phyloP scores from a whole-genome alignment of 441 rosid genomes.

The Flueggea neowawraea region DNA sequence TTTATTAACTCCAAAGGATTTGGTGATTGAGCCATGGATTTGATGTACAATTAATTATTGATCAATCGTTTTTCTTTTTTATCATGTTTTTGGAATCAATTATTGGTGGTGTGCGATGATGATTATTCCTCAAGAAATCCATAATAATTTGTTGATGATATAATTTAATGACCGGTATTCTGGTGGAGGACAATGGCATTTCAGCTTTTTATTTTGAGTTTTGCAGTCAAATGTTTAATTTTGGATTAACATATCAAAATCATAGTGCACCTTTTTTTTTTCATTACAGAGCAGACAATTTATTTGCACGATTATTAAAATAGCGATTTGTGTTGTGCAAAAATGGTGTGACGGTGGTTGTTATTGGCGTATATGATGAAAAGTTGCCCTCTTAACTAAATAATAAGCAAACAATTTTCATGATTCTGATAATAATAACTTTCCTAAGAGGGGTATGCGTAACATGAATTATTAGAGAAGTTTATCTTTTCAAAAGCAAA shows the following conservation, averaged over 20 bases:
- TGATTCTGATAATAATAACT: neutral
- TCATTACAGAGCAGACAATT: no score
- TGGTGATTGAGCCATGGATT: constrained; percentile 1
- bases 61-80: neutral
- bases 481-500: no score
- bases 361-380: neutral
- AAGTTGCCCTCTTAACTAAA: neutral
- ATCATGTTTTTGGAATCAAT: constrained; percentile 9
- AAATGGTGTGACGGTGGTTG: neutral
- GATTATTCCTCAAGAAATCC: neutral
- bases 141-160: neutral
- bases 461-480: neutral
- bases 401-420: neutral
- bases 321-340: neutral
- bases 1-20: neutral
- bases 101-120: constrained; percentile 9
- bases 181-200: no score
- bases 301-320: no score
- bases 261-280: no score
- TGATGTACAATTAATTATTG: neutral
- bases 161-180: neutral
- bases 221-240: no score
- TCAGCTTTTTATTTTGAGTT: no score
- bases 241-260: no score
- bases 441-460: neutral